Evolutionary conservation across 495 filamentous ascomycete species (phyloP).

Genomic region (Gamarada debralockiae): DNA sequence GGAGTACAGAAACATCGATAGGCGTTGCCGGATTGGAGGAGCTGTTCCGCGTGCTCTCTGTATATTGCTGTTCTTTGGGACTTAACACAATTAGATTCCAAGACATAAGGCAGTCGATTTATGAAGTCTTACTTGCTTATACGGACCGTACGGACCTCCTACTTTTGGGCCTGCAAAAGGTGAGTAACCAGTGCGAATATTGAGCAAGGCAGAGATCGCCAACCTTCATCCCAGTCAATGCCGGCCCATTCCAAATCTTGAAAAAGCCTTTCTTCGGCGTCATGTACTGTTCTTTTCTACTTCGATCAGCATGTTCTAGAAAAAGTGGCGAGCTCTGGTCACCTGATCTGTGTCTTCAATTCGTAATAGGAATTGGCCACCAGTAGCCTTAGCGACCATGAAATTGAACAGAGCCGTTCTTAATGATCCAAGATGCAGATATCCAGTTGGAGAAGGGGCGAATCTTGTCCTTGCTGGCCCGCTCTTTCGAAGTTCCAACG

Average conservation of each 20-base stretch:
- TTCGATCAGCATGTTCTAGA: slow-evolving; percentile 22
- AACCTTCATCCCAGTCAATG: slow-evolving; percentile 91
- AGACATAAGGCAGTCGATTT: not conserved
- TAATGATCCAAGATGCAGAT: slow-evolving; percentile 86
- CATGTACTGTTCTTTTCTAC: slow-evolving; percentile 73
- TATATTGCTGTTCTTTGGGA: slow-evolving; percentile 81
- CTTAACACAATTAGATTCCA: slow-evolving; percentile 40
- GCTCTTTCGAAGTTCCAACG: slow-evolving; percentile 40
- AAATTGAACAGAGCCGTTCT: slow-evolving; percentile 93
- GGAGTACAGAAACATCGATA: slow-evolving; percentile 92
- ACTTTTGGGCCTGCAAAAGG: slow-evolving; percentile 54
- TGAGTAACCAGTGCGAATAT: not conserved
- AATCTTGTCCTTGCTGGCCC: slow-evolving; percentile 84
- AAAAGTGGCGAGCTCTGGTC: slow-evolving; percentile 18
- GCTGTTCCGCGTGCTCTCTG: slow-evolving; percentile 60
- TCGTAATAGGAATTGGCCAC: slow-evolving; percentile 87
- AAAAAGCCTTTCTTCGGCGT: slow-evolving; percentile 71
- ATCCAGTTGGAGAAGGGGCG: slow-evolving; percentile 92
- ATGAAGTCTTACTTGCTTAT: slow-evolving; percentile 62
- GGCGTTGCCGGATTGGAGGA: slow-evolving; percentile 67
- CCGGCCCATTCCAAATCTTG: slow-evolving; percentile 86
- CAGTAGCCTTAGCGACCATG: slow-evolving; percentile 78
- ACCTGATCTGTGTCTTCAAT: slow-evolving; percentile 97
- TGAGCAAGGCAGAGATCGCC: not conserved
- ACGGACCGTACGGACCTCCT: slow-evolving; percentile 77